A percentile compares a stretch with the other conserved stretches of the same genome.
Evolutionary conservation across 805 yeast genomes (phyloP).

Genomic region (Ogataea trehaloabstinens): DNA sequence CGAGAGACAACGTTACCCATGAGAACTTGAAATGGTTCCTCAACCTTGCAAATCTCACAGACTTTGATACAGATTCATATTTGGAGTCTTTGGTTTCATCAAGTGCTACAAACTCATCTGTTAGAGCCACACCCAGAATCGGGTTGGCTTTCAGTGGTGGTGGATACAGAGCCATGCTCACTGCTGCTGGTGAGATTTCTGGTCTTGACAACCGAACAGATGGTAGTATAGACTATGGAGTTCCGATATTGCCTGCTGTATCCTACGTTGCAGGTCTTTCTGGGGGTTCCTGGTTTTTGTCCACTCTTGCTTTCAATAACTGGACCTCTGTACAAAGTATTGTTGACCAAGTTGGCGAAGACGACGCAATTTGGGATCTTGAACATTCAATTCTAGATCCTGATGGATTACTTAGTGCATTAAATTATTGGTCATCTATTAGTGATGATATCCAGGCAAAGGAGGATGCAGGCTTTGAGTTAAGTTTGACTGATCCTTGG

Average conservation of each 20-base stretch:
- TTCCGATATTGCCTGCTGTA: constrained; percentile 74
- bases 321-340: constrained; percentile 71
- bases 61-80: constrained; percentile 45
- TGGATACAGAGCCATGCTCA: constrained; percentile 85
- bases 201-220: constrained; percentile 75
- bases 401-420: constrained; percentile 56
- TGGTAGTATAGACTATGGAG: constrained; percentile 47
- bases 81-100: constrained; percentile 28
- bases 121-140: constrained; percentile 37
- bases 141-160: constrained; percentile 79
- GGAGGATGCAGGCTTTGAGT: constrained; percentile 61
- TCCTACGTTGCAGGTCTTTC: constrained; percentile 75
- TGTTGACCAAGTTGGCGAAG: constrained; percentile 36
- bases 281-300: constrained; percentile 83
- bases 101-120: constrained; percentile 32
- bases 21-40: constrained; percentile 46
- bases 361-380: constrained; percentile 65
- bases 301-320: constrained; percentile 64
- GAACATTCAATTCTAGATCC: constrained; percentile 58
- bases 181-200: constrained; percentile 80
- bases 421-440: constrained; percentile 53
- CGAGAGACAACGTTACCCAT: constrained; percentile 45
- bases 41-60: constrained; percentile 43
- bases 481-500: constrained; percentile 78
- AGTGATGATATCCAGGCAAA: constrained; percentile 51